Evolutionary conservation across 2,329 filamentous ascomycete species (phyloP).

Genomic region (Pseudogymnoascus sp.): DNA sequence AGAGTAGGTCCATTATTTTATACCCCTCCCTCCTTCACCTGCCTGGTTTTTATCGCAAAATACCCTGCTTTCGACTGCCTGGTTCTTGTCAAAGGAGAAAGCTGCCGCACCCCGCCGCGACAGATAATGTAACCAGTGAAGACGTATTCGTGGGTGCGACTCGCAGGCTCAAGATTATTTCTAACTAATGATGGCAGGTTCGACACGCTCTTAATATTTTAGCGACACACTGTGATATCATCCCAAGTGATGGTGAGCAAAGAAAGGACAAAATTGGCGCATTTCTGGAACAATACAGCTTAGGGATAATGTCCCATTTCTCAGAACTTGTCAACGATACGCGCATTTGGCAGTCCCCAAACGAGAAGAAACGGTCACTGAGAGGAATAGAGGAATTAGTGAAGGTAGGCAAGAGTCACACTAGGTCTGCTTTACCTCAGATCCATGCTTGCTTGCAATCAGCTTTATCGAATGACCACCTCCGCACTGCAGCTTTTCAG

Average conservation of each 20-base stretch:
- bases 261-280: slow-evolving; percentile 47
- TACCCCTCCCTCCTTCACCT: neutral
- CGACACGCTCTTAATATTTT: slow-evolving; percentile 31
- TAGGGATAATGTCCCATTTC: slow-evolving; percentile 79
- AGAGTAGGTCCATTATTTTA: slow-evolving; percentile 39
- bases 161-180: neutral
- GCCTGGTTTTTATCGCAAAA: neutral
- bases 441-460: slow-evolving; percentile 89
- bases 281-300: slow-evolving; percentile 75
- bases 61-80: neutral
- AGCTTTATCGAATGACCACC: slow-evolving; percentile 62
- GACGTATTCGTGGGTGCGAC: neutral
- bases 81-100: neutral
- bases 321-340: slow-evolving; percentile 69
- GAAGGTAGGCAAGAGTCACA: slow-evolving; percentile 60
- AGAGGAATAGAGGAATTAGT: slow-evolving; percentile 85
- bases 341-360: slow-evolving; percentile 44
- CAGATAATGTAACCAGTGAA: neutral
- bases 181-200: slow-evolving; percentile 20
- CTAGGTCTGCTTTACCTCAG: slow-evolving; percentile 73
- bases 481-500: slow-evolving; percentile 71
- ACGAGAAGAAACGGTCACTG: slow-evolving; percentile 69
- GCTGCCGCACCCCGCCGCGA: neutral
- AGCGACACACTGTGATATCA: slow-evolving; percentile 32
- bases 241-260: slow-evolving; percentile 34